Conservation (phyloP, 2,329 filamentous ascomycete species). For the Colletotrichum phormii region DNA sequence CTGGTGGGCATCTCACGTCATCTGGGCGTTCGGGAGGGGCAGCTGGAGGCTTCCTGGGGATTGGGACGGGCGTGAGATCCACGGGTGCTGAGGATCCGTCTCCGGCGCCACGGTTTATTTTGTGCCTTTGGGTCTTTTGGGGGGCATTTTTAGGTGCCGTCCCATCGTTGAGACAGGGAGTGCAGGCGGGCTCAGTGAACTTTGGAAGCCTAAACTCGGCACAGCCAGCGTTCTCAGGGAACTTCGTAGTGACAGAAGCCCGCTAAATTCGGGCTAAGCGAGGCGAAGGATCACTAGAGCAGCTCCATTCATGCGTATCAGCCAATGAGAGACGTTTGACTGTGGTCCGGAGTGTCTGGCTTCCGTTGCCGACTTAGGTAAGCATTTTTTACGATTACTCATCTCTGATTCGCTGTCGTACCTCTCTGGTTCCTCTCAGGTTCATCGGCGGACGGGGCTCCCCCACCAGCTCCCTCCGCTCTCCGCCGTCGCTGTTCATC, state of each 20-base stretch:
- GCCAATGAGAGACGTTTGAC: not conserved
- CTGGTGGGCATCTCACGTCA: conserved; percentile 28
- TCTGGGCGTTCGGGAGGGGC: conserved; percentile 7
- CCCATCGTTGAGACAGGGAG: too few species aligned
- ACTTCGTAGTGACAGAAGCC: not conserved
- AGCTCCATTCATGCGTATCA: not conserved
- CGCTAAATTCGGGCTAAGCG: conserved; percentile 5
- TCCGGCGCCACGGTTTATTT: not conserved
- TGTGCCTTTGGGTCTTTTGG: not conserved
- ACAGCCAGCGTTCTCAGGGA: not conserved
- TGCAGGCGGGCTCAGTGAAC: not conserved
- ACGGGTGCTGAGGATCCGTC: conserved; percentile 26
- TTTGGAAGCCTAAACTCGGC: not conserved
- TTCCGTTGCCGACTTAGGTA: not conserved
- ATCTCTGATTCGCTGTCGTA: not conserved
- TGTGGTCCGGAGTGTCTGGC: not conserved
- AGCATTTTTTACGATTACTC: not conserved
- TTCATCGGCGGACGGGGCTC: not conserved
- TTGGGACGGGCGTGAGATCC: not conserved
- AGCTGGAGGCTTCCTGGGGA: not conserved
- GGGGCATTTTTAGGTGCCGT: not conserved
- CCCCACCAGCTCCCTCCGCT: not conserved
- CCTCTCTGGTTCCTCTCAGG: not conserved
- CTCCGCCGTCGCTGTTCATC: too few species aligned
- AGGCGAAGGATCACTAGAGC: conserved; percentile 10